Conservation (phyloP, 345 rosid genomes). For the Ceriops tagal region DNA sequence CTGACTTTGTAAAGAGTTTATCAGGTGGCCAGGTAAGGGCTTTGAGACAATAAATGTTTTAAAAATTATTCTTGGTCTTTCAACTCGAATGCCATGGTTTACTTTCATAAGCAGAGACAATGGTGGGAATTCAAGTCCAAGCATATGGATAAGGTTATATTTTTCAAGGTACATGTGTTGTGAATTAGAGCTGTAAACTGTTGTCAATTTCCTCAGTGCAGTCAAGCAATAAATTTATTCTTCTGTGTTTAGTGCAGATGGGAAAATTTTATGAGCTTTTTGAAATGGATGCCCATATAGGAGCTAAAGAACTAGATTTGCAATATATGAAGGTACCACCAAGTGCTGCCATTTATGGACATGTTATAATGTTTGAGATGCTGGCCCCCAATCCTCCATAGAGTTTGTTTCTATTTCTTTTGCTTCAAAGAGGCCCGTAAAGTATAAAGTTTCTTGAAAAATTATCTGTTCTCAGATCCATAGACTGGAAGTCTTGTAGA, state of each 20-base stretch:
- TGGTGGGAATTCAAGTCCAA: slow-evolving; percentile 99
- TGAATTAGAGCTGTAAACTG: not conserved
- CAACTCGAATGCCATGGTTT: slow-evolving; percentile 17
- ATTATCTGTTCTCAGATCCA: not conserved
- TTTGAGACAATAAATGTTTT: slow-evolving; percentile 11
- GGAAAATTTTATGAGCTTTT: slow-evolving; percentile 97
- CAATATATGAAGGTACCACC: slow-evolving; percentile 94
- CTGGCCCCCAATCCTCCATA: not conserved
- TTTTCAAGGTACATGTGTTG: slow-evolving; percentile 69
- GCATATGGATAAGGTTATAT: slow-evolving; percentile 96
- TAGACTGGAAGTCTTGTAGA: not conserved
- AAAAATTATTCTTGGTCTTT: slow-evolving; percentile 5
- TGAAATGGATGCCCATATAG: slow-evolving; percentile 98
- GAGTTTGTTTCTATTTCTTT: too few relatives aligned
- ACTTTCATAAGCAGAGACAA: slow-evolving; percentile 62
- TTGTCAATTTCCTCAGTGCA: slow-evolving; percentile 2
- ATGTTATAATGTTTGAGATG: not conserved
- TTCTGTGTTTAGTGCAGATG: slow-evolving; percentile 53
- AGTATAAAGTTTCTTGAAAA: too few relatives aligned
- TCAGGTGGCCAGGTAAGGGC: slow-evolving; percentile 80
- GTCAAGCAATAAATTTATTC: slow-evolving; percentile 5
- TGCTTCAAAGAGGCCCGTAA: too few relatives aligned
- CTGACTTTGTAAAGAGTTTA: slow-evolving; percentile 69
- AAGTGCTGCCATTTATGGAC: not conserved
- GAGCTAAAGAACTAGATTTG: slow-evolving; percentile 85